Percentiles rank a stretch among this genome's conserved stretches.
Evolutionary conservation across 345 rosid genomes (phyloP).

Genomic region (Gossypium turneri): DNA sequence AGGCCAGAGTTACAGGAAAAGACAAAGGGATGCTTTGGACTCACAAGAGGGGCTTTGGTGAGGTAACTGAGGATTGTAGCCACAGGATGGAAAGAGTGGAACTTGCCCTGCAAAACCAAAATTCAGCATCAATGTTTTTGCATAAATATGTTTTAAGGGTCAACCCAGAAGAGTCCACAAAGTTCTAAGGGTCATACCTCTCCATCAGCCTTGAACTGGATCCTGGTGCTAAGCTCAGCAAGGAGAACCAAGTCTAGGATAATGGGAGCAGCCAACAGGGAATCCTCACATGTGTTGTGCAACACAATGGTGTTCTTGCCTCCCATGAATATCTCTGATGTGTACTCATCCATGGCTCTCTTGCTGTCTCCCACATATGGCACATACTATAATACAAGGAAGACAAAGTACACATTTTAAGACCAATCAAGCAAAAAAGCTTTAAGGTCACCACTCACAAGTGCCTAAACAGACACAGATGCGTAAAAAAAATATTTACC

Average conservation of each 20-base stretch:
- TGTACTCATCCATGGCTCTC: slow-evolving; percentile 99
- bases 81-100: slow-evolving; percentile 95
- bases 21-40: slow-evolving; percentile 16
- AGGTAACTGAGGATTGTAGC: slow-evolving; percentile 98
- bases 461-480: neutral
- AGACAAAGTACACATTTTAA: neutral
- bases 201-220: slow-evolving; percentile 74
- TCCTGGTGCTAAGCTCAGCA: slow-evolving; percentile 87
- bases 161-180: neutral
- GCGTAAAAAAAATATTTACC: slow-evolving; percentile 33
- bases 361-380: slow-evolving; percentile 96
- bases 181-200: slow-evolving; percentile 43
- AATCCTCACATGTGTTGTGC: slow-evolving; percentile 97
- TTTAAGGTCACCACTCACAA: neutral
- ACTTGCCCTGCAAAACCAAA: slow-evolving; percentile 59
- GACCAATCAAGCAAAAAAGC: neutral
- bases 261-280: slow-evolving; percentile 96
- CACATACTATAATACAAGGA: slow-evolving; percentile 57
- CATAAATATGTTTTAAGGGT: neutral
- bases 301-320: slow-evolving; percentile 86
- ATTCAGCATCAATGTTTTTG: neutral
- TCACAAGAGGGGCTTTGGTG: slow-evolving; percentile 95
- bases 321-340: slow-evolving; percentile 98
- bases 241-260: slow-evolving; percentile 93
- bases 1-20: neutral